A percentile compares a stretch with the other conserved stretches of the same genome.
These are phyloP conservation scores for Dactylellina sp. DNA, from an alignment of 2,329 filamentous ascomycete species.

Conservation along the genomic window DNA sequence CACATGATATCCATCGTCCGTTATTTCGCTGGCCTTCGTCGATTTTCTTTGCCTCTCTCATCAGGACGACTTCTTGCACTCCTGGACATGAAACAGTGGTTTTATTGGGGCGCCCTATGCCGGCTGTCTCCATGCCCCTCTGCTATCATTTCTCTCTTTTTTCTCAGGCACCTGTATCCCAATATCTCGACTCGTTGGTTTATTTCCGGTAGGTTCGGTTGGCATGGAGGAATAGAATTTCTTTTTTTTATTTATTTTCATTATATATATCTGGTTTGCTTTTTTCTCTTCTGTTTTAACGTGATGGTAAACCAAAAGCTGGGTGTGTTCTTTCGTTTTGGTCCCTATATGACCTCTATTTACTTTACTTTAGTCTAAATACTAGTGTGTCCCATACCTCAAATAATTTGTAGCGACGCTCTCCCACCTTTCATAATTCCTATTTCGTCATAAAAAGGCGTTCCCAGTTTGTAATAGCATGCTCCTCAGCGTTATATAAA, in stretches of 20 bases:
- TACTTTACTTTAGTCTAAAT: background rate
- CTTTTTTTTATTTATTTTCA: background rate
- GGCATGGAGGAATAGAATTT: slow-evolving; percentile 26
- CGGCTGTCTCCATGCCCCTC: background rate
- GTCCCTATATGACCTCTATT: background rate
- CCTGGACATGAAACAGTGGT: too few relatives aligned
- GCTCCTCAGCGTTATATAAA: slow-evolving; percentile 12
- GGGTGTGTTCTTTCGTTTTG: slow-evolving; percentile 8
- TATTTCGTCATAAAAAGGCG: slow-evolving; percentile 14
- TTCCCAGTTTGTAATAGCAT: slow-evolving; percentile 23
- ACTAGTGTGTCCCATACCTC: background rate
- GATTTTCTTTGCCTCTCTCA: slow-evolving; percentile 3
- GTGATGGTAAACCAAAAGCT: slow-evolving; percentile 29
- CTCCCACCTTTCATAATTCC: slow-evolving; percentile 13
- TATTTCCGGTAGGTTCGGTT: slow-evolving; percentile 6
- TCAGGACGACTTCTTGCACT: background rate
- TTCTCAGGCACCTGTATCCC: background rate
- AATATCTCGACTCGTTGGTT: slow-evolving; percentile 13
- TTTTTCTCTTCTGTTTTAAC: slow-evolving; percentile 6
- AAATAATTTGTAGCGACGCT: slow-evolving; percentile 15
- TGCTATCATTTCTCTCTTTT: slow-evolving; percentile 5
- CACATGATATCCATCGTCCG: slow-evolving; percentile 54
- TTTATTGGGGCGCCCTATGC: too few relatives aligned
- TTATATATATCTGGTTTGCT: slow-evolving; percentile 20
- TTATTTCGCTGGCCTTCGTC: slow-evolving; percentile 8